Percentiles rank a stretch among this genome's conserved stretches.
phyloP scores from a whole-genome alignment of 2,329 filamentous ascomycete species.

The Neonectria magnoliae region DNA sequence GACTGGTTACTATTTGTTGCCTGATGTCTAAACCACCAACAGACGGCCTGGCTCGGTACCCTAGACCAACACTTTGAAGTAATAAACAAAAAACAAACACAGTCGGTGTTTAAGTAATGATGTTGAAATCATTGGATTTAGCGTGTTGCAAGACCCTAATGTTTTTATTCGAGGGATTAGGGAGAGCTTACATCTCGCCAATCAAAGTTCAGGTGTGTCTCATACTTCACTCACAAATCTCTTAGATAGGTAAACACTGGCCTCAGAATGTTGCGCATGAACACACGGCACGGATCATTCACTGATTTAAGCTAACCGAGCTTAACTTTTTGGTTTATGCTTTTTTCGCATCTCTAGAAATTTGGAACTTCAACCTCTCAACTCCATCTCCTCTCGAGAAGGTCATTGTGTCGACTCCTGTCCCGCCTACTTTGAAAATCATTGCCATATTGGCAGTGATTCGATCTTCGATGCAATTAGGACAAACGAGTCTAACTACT shows the following conservation, averaged over 20 bases:
- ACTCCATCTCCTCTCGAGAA: constrained; percentile 8
- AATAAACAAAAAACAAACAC: neutral
- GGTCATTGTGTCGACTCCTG: neutral
- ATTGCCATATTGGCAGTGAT: no score
- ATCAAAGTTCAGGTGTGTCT: neutral
- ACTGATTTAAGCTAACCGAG: constrained; percentile 1
- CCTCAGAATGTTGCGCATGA: neutral
- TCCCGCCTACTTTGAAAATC: neutral
- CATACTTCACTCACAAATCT: neutral
- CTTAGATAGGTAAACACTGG: constrained; percentile 5
- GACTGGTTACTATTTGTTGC: neutral
- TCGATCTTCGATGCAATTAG: neutral
- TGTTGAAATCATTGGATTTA: neutral
- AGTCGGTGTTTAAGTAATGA: neutral
- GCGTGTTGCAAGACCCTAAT: neutral
- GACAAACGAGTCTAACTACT: no score
- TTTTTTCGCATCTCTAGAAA: neutral
- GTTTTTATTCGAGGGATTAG: neutral
- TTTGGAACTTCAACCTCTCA: neutral
- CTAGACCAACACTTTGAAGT: neutral
- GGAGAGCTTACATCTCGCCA: neutral
- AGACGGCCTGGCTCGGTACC: neutral
- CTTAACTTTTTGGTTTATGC: neutral
- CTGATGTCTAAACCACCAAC: neutral
- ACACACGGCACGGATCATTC: neutral